A percentile compares a stretch with the other conserved stretches of the same genome.
Evolutionary conservation across 192 early-diverging fungal species (phyloP).

Genomic region (Coemansia sp.): DNA sequence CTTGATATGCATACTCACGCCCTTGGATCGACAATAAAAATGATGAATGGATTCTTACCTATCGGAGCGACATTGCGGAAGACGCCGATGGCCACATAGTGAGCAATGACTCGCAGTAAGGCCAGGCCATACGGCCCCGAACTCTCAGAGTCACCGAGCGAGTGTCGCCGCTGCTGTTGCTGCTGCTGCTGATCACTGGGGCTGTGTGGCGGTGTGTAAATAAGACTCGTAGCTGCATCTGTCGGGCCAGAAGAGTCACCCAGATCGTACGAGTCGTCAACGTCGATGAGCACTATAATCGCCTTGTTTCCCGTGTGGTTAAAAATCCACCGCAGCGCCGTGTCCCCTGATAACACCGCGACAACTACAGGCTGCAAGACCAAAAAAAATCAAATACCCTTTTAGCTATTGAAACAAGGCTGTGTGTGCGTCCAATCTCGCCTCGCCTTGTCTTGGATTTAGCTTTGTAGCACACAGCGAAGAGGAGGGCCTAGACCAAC

Average conservation of each 20-base stretch:
- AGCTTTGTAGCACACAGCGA: background rate
- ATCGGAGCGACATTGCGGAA: constrained; percentile 57
- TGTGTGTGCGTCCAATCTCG: background rate
- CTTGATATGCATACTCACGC: constrained; percentile 7
- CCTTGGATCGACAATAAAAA: constrained; percentile 1
- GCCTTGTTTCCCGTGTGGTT: constrained; percentile 47
- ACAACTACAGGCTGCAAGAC: constrained; percentile 33
- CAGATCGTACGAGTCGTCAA: constrained; percentile 52
- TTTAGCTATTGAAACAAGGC: background rate
- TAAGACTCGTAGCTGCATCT: constrained; percentile 29
- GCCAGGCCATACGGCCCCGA: constrained; percentile 54
- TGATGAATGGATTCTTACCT: constrained; percentile 33
- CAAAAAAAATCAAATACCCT: background rate
- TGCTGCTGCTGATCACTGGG: constrained; percentile 21
- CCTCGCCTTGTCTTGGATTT: background rate
- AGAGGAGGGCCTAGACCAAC: background rate
- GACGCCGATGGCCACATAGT: constrained; percentile 57
- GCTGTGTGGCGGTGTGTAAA: constrained; percentile 49
- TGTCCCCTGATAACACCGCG: constrained; percentile 55
- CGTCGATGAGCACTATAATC: constrained; percentile 56
- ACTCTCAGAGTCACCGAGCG: constrained; percentile 18
- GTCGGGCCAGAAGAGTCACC: constrained; percentile 9
- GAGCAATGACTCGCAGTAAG: constrained; percentile 52
- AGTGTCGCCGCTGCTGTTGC: constrained; percentile 5
- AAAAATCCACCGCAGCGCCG: constrained; percentile 54